These are phyloP conservation scores for Endothia cerciana DNA, from an alignment of 2,329 filamentous ascomycete species.

Conservation along the genomic window DNA sequence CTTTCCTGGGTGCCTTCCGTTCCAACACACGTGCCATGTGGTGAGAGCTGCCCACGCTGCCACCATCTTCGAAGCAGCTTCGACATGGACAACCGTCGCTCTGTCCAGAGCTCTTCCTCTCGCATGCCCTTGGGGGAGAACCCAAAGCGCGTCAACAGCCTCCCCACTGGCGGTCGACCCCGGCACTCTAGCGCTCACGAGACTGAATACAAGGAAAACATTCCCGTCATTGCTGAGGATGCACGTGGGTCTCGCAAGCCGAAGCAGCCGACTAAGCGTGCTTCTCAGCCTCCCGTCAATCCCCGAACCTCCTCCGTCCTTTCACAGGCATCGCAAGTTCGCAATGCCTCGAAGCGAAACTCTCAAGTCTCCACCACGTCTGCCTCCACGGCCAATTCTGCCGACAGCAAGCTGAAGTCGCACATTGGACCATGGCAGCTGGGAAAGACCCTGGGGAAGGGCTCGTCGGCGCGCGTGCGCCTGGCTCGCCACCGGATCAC, in stretches of 20 bases:
- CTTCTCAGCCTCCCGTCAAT: conserved; percentile 30
- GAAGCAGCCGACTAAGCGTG: conserved; percentile 6
- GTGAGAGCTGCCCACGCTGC: conserved; percentile 12
- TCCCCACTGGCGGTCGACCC: conserved; percentile 8
- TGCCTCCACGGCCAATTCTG: conserved; percentile 39
- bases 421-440: conserved; percentile 94
- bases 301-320: conserved; percentile 39
- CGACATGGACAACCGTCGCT: conserved; percentile 24
- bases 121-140: conserved; percentile 25
- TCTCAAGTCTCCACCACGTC: conserved; percentile 45
- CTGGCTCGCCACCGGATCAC: conserved; percentile 80
- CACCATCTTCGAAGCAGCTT: background rate
- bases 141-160: conserved; percentile 23
- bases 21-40: conserved; percentile 14
- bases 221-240: conserved; percentile 16
- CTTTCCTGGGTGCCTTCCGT: background rate
- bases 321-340: conserved; percentile 37
- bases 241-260: conserved; percentile 10
- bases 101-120: conserved; percentile 10
- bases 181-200: conserved; percentile 16
- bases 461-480: conserved; percentile 86
- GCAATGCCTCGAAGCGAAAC: conserved; percentile 40
- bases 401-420: conserved; percentile 54
- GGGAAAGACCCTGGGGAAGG: conserved; percentile 85
- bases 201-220: conserved; percentile 28